Conservation (phyloP, 2,329 filamentous ascomycete species). For the Teratosphaeria epicoccoides region DNA sequence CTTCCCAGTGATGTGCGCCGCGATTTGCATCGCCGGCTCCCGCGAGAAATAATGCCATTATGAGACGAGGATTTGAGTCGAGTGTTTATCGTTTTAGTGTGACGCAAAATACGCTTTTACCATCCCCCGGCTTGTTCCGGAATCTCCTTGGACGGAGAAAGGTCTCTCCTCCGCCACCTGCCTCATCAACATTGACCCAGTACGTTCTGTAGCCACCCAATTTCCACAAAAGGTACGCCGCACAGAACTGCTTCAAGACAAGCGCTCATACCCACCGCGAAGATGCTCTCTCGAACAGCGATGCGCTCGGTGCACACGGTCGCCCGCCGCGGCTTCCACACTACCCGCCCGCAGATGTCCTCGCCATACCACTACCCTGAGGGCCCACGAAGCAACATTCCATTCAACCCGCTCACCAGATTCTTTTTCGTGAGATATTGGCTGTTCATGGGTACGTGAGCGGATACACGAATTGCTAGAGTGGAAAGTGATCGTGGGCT, state of each 20-base stretch:
- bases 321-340: slow-evolving; percentile 87
- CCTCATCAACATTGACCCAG: neutral
- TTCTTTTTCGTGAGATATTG: slow-evolving; percentile 79
- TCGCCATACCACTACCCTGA: slow-evolving; percentile 98
- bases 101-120: neutral
- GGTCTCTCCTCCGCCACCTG: no score
- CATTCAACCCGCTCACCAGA: slow-evolving; percentile 90
- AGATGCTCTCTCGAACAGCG: slow-evolving; percentile 33
- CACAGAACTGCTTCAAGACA: neutral
- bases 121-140: neutral
- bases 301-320: slow-evolving; percentile 51
- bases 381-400: slow-evolving; percentile 86
- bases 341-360: slow-evolving; percentile 71
- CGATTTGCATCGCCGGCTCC: no score
- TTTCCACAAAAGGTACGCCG: neutral
- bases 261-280: neutral
- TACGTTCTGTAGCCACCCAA: neutral
- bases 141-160: neutral
- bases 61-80: no score
- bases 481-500: slow-evolving; percentile 21
- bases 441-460: slow-evolving; percentile 57
- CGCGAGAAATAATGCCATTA: no score
- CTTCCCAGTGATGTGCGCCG: no score
- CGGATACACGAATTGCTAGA: slow-evolving; percentile 2
- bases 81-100: no score